Evolutionary conservation across 164 flowering plant species (phyloP).

Genomic region (Vitis riparia): DNA sequence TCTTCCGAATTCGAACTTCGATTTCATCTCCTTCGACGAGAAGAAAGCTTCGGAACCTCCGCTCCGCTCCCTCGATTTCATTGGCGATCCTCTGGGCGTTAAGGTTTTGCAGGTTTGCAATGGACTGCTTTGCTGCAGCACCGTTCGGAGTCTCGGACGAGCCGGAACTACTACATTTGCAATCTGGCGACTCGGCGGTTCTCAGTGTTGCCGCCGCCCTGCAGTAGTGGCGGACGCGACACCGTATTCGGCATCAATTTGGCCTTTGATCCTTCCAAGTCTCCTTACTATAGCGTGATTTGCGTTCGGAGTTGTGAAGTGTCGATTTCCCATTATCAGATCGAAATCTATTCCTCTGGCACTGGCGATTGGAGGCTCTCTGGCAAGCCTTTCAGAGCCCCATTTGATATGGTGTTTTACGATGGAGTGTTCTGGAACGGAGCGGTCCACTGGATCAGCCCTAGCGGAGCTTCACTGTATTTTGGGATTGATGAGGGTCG

Average conservation of each 20-base stretch:
- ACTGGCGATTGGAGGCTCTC: constrained; percentile 7
- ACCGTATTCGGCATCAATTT: neutral
- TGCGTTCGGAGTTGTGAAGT: neutral
- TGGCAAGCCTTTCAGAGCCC: neutral
- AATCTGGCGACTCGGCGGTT: constrained; percentile 10
- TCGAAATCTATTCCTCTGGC: constrained; percentile 14
- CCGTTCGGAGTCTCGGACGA: too few species aligned
- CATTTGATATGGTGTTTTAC: neutral
- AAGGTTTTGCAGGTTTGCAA: constrained; percentile 14
- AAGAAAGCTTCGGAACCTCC: neutral
- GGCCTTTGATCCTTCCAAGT: constrained; percentile 18
- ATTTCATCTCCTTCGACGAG: too few species aligned
- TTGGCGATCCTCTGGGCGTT: neutral
- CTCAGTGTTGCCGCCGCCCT: neutral
- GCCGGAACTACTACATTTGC: constrained; percentile 2
- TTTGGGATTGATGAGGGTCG: constrained; percentile 14
- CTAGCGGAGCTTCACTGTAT: neutral
- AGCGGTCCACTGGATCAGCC: constrained; percentile 26
- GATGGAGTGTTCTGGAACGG: constrained; percentile 31
- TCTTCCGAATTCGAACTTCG: neutral
- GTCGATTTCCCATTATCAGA: neutral
- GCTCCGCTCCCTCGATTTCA: neutral
- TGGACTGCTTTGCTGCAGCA: constrained; percentile 13
- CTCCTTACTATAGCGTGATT: constrained; percentile 14
- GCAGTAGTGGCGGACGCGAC: neutral